Base-by-base conservation (phyloP, 768 basidiomycete genomes). In the Russula virescens region DNA sequence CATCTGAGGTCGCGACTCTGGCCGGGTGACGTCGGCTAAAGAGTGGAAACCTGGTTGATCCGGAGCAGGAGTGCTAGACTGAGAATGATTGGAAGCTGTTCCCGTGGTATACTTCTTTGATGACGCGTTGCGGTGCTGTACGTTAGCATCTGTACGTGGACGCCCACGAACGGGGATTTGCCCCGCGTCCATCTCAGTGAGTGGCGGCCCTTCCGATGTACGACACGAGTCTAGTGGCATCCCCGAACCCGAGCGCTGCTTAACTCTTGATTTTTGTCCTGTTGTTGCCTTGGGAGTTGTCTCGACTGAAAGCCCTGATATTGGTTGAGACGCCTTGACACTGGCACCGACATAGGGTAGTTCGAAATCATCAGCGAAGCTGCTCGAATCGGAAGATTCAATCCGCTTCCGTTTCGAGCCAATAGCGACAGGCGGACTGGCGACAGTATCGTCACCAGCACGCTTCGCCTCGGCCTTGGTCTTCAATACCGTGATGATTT, bases 351-450 rank as follows among this genome's bases (percentile, higher is more conserved):
- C 77, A 62, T 76, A 81, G 9, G 79, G 81, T 13, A 80, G 67
- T 51, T 76, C 75, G 62, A 81, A 80, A 52, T 72, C 73, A 11
- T 69, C 68, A 21, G 50, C 55, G 38, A 58, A 58, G 53, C 63
- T 28, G 53, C 55, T 54, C 38, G 61, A 46, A 74, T 79, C 72
- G 23, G 78, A 77, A 16, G 74, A 70, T 56, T 80, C 77, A 21
- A 71, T 71, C 10, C 73, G 76, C 65, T 81, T 82, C 54, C 81
- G 69, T 71, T 82, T 82, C 65, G 68, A 69, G 40, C 79, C 77
- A 26, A 71, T 58, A 49, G 48, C 57, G 14, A 48, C 71, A 62
- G 60, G 60, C 58, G 54, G 53, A 1, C 66, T 66, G 21, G 68
- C 34, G 16, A 64, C 56, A 4, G 45, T 31, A 46, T 62, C 54